Evolutionary conservation across 2,329 filamentous ascomycete species (phyloP).

Genomic region (Onygenales sp.): DNA sequence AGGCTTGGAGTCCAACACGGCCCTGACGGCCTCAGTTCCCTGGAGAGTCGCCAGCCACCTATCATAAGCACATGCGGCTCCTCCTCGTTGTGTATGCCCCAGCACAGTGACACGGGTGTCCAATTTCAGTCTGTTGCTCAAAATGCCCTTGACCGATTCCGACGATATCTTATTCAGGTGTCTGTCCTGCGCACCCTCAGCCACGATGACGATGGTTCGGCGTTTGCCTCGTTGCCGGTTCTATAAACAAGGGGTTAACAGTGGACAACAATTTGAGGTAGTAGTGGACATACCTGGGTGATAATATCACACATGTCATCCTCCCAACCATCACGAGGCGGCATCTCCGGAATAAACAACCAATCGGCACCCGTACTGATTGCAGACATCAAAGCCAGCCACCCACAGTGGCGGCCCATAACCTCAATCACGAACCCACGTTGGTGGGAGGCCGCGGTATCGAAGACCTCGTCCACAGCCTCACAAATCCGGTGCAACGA

Average conservation of each 20-base stretch:
- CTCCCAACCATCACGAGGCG: conserved; percentile 77
- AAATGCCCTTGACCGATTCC: conserved; percentile 72
- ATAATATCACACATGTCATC: conserved; percentile 77
- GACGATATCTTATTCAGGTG: conserved; percentile 76
- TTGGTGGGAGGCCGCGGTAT: conserved; percentile 93
- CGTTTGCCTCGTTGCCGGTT: conserved; percentile 85
- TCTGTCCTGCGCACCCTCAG: conserved; percentile 83
- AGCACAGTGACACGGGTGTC: conserved; percentile 93
- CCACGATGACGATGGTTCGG: conserved; percentile 96
- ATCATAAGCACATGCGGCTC: conserved; percentile 86
- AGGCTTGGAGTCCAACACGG: conserved; percentile 79
- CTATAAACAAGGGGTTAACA: conserved; percentile 34
- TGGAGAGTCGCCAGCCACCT: conserved; percentile 87
- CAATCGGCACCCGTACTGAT: conserved; percentile 94
- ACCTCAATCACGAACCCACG: conserved; percentile 96
- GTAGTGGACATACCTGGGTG: conserved; percentile 45
- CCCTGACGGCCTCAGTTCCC: conserved; percentile 87
- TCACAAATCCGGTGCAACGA: conserved; percentile 89
- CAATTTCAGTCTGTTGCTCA: conserved; percentile 70
- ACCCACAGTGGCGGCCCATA: conserved; percentile 96
- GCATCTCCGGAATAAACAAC: conserved; percentile 92
- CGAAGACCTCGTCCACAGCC: conserved; percentile 84
- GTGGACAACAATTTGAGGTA: not conserved
- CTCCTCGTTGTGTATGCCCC: conserved; percentile 94
- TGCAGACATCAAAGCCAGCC: conserved; percentile 92